These are phyloP conservation scores for Cicer pinnatifidum DNA, from an alignment of 306 rosid genomes.

Conservation along the genomic window DNA sequence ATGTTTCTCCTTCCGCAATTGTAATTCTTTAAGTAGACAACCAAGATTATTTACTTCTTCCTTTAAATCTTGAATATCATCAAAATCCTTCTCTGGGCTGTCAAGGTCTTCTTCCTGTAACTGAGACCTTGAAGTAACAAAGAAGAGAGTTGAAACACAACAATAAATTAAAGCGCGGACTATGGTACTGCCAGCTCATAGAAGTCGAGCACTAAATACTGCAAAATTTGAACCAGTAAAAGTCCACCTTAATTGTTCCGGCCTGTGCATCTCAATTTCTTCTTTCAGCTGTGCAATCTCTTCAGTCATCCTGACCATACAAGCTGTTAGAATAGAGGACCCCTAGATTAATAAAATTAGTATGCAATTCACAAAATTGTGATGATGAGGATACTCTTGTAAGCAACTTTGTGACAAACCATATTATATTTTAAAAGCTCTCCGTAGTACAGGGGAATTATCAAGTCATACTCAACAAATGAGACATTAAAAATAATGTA, in stretches of 20 bases:
- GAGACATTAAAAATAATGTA: constrained; percentile 11
- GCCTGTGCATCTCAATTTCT: constrained; percentile 65
- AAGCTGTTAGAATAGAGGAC: constrained; percentile 35
- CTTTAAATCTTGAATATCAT: constrained; percentile 70
- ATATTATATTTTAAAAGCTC: constrained; percentile 25
- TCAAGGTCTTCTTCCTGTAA: constrained; percentile 57
- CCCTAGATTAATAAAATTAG: constrained; percentile 21
- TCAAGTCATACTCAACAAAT: neutral
- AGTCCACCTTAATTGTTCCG: constrained; percentile 63
- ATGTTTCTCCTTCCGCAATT: constrained; percentile 57
- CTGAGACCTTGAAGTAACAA: constrained; percentile 57
- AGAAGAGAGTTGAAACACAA: constrained; percentile 32
- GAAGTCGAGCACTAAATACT: constrained; percentile 21
- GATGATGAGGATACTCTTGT: neutral
- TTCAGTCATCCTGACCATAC: constrained; percentile 71
- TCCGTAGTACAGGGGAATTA: neutral
- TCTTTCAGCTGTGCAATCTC: constrained; percentile 73
- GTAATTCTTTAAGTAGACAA: constrained; percentile 63
- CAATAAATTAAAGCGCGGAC: constrained; percentile 33
- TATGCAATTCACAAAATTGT: constrained; percentile 16
- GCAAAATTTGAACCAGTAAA: constrained; percentile 21
- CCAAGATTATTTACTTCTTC: constrained; percentile 66
- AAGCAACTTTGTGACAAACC: neutral
- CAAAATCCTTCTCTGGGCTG: constrained; percentile 54
- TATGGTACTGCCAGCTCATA: constrained; percentile 19